Base-by-base conservation (phyloP, 495 filamentous ascomycete species). In the Apodospora peruviana region DNA sequence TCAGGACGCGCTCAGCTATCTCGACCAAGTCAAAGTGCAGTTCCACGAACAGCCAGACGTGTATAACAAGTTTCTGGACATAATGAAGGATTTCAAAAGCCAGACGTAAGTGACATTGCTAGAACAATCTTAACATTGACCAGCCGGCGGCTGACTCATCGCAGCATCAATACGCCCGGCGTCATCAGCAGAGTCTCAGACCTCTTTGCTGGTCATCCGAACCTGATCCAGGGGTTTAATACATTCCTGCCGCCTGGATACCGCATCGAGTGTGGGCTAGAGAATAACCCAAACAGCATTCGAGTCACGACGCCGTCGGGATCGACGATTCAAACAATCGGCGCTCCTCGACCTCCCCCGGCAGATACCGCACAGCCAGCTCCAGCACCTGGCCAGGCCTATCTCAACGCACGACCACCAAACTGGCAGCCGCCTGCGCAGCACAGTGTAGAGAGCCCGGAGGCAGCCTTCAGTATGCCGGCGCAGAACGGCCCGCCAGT, bases 31-130 rank as follows among this genome's bases (percentile, higher is more conserved):
- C 50, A 99, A 99, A 69, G 91, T 96, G 40, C 90, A 95, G 55
- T 99, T 99, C 58, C 85, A 88, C 45, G 90, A 96, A 47, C 89
- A 95, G 56, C 91, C 93, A 8, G 94, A 99, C 65, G 93, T 99
- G 2, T 99, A 99, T 60, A 99, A 99, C 63, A 81, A 86, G 18
- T 99, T 99, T 59, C 70, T 99, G 44, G 93, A 99, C 55, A 99
- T 99, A 43, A 99, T 99, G 94, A 99, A 99, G 66, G 94, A 99
- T 53, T 99, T 99, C 71, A 99, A 99, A 71, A 95, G 90, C 58
- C 91, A 95, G 71, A 88, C 90, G 83, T 93, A 70, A 72, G 87
- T 77, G 8, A 3, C 11, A 10, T 5, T 1, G 11, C 40, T n/a
- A n/a, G n/a, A n/a, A n/a, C n/a, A n/a, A n/a, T n/a, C n/a, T n/a